Conservation (phyloP, 78 protist species). For the Dictyostelium intermedium region DNA sequence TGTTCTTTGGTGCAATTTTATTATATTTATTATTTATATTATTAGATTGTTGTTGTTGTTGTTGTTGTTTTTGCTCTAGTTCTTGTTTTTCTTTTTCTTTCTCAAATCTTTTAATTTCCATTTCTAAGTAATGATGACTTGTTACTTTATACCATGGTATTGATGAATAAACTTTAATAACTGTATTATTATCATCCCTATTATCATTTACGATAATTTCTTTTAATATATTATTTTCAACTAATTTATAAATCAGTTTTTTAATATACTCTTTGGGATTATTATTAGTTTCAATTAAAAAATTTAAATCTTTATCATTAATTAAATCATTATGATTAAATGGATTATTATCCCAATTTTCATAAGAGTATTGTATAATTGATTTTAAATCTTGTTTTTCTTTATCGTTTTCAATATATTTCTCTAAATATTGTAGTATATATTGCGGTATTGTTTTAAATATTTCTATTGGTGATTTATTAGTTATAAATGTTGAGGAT, state of each 20-base stretch:
- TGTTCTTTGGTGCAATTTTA: conserved; percentile 5
- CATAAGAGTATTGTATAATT: neutral
- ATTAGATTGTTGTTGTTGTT: neutral
- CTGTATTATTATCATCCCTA: neutral
- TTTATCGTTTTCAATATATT: neutral
- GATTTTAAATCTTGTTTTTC: neutral
- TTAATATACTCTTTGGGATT: neutral
- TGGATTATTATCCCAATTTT: neutral
- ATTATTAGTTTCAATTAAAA: neutral
- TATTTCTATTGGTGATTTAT: neutral
- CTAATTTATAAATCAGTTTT: neutral
- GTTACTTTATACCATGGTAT: conserved; percentile 13
- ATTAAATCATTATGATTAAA: neutral
- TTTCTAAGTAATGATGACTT: neutral
- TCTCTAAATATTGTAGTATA: neutral
- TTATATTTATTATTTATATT: neutral
- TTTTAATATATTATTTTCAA: neutral
- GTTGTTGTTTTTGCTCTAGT: neutral
- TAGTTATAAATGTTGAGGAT: neutral
- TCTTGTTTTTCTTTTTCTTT: neutral
- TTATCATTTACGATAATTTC: neutral
- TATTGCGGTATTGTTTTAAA: neutral
- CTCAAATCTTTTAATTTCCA: neutral
- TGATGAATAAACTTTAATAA: neutral
- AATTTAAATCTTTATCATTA: neutral